A percentile compares a stretch with the other conserved stretches of the same genome.
Conservation (phyloP, 139 green algal genomes). For the Microglena sp. region DNA sequence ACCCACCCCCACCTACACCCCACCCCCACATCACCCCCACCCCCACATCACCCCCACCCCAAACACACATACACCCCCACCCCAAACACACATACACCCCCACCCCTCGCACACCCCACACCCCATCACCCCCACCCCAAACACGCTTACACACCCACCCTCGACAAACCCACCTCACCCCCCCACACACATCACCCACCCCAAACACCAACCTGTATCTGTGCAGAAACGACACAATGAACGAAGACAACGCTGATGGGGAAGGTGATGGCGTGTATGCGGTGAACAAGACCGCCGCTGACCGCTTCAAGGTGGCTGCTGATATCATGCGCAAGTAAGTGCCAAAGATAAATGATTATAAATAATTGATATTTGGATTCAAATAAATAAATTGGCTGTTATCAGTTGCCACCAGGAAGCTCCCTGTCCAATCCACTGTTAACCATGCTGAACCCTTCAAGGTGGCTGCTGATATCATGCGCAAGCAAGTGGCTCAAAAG, state of each 20-base stretch:
- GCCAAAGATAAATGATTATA: background rate
- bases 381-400: too few relatives aligned
- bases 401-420: too few relatives aligned
- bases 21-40: too few relatives aligned
- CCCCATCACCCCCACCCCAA: background rate
- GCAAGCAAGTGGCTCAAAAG: slow-evolving; percentile 6
- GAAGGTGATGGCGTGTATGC: slow-evolving; percentile 33
- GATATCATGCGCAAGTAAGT: slow-evolving; percentile 31
- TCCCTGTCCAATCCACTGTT: too few relatives aligned
- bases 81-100: too few relatives aligned
- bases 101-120: too few relatives aligned
- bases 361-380: background rate
- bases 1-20: too few relatives aligned
- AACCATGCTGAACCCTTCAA: slow-evolving; percentile 57
- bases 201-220: background rate
- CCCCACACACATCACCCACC: too few relatives aligned
- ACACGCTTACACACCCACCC: background rate
- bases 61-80: too few relatives aligned
- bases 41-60: too few relatives aligned
- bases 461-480: slow-evolving; percentile 35
- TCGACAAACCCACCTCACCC: background rate
- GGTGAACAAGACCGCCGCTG: slow-evolving; percentile 32
- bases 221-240: background rate
- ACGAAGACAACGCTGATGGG: background rate
- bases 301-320: slow-evolving; percentile 45